A percentile compares a stretch with the other conserved stretches of the same genome.
Conservation (phyloP, 345 rosid genomes). For the Salix dunnii region DNA sequence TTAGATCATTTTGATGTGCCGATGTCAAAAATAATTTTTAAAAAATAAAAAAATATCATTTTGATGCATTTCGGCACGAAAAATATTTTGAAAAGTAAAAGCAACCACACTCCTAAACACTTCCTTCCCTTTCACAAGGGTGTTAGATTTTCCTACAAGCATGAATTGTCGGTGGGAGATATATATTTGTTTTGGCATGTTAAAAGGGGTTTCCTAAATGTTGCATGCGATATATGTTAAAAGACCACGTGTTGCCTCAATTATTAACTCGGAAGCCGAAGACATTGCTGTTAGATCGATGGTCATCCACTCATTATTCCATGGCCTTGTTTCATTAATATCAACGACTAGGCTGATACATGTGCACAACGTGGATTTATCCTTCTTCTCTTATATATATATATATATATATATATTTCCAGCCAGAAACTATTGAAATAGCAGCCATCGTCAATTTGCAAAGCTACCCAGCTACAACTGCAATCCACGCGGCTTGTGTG, state of each 20-base stretch:
- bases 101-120: too few species aligned
- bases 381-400: too few species aligned
- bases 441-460: background rate
- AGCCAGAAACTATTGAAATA: too few species aligned
- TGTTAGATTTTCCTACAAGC: background rate
- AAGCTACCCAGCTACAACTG: background rate
- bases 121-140: too few species aligned
- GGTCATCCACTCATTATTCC: background rate
- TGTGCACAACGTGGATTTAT: background rate
- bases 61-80: too few species aligned
- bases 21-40: too few species aligned
- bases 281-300: background rate
- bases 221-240: background rate
- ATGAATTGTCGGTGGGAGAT: background rate
- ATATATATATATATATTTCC: too few species aligned
- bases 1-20: too few species aligned
- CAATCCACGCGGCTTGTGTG: background rate
- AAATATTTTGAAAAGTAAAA: too few species aligned
- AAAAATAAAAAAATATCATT: too few species aligned
- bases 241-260: background rate
- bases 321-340: background rate
- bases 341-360: background rate
- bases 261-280: background rate
- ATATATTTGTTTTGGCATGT: background rate
- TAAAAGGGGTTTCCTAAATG: background rate